These are phyloP conservation scores for Pseudonitzschia multiseries DNA, from an alignment of 108 stramenopile species.

Conservation along the genomic window DNA sequence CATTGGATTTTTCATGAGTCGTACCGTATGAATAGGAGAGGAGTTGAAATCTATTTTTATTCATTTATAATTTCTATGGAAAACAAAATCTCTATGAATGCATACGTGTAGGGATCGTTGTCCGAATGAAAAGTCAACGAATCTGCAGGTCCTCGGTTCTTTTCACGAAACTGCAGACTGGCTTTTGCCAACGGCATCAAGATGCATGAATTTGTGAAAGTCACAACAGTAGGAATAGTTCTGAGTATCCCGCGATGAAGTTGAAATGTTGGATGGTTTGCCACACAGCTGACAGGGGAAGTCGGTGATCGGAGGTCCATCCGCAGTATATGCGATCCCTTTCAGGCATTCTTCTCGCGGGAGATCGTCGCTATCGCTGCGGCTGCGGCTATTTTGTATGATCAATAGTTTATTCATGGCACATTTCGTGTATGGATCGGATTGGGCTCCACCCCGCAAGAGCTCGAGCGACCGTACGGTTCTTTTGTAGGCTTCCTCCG, in stretches of 20 bases:
- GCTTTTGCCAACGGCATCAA: too few relatives aligned
- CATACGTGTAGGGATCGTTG: too few relatives aligned
- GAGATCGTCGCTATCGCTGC: constrained; percentile 6
- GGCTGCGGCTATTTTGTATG: constrained; percentile 16
- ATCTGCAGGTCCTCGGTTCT: too few relatives aligned
- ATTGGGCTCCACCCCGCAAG: constrained; percentile 26
- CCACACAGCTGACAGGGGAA: constrained; percentile 34
- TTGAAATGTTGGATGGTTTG: constrained; percentile 10
- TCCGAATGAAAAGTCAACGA: too few relatives aligned
- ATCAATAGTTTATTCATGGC: constrained; percentile 33
- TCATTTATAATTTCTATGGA: too few relatives aligned
- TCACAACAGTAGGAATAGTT: constrained; percentile 30
- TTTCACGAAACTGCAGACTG: too few relatives aligned
- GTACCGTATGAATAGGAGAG: too few relatives aligned
- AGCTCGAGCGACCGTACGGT: constrained; percentile 26
- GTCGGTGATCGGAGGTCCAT: constrained; percentile 1
- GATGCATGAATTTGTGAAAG: constrained; percentile 26
- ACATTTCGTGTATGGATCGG: constrained; percentile 38
- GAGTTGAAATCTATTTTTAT: too few relatives aligned
- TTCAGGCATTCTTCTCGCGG: constrained; percentile 14
- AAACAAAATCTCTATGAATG: too few relatives aligned
- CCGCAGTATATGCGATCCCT: constrained; percentile 24
- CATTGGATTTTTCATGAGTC: too few relatives aligned
- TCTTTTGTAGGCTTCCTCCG: constrained; percentile 40
- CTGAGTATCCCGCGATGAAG: not conserved